Percentiles rank a stretch among this genome's conserved stretches.
phyloP scores from a whole-genome alignment of 2,329 filamentous ascomycete genomes.

The Parascedosporium putredinis region DNA sequence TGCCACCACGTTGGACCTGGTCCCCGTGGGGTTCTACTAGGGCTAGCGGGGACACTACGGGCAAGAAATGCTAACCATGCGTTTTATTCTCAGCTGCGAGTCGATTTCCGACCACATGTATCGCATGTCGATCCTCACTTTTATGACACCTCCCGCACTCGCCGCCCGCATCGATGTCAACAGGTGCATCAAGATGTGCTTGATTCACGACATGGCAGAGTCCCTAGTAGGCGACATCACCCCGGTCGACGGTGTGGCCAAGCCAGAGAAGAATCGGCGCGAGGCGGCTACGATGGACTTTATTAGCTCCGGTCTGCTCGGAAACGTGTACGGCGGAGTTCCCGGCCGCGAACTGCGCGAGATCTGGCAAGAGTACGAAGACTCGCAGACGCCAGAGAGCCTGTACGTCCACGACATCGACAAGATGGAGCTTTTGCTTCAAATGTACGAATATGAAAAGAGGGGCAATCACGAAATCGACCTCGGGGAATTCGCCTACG shows the following conservation, averaged over 20 bases:
- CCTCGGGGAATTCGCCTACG: slow-evolving; percentile 77
- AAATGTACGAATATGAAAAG: slow-evolving; percentile 96
- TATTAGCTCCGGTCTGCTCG: slow-evolving; percentile 62
- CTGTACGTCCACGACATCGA: slow-evolving; percentile 93
- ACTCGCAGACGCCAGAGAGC: slow-evolving; percentile 71
- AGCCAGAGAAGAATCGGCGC: slow-evolving; percentile 78
- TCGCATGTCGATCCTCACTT: slow-evolving; percentile 92
- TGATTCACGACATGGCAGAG: slow-evolving; percentile 97
- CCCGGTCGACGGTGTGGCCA: slow-evolving; percentile 74
- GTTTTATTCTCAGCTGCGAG: slow-evolving; percentile 50
- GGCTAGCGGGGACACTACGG: too few relatives aligned
- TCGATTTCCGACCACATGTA: slow-evolving; percentile 99
- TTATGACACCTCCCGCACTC: slow-evolving; percentile 74
- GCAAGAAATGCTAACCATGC: too few relatives aligned
- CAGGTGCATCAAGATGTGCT: slow-evolving; percentile 87
- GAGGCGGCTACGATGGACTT: slow-evolving; percentile 90
- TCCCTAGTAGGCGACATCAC: slow-evolving; percentile 93
- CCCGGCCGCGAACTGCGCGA: slow-evolving; percentile 61
- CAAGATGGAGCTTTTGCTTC: slow-evolving; percentile 88
- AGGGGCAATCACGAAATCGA: slow-evolving; percentile 55
- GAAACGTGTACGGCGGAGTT: slow-evolving; percentile 59
- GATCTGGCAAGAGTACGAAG: slow-evolving; percentile 95
- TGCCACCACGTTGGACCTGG: too few relatives aligned
- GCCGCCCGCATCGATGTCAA: slow-evolving; percentile 62
- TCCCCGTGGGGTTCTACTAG: too few relatives aligned